Conservation (phyloP, 2,329 filamentous ascomycete species). For the Colletotrichum siamense region DNA sequence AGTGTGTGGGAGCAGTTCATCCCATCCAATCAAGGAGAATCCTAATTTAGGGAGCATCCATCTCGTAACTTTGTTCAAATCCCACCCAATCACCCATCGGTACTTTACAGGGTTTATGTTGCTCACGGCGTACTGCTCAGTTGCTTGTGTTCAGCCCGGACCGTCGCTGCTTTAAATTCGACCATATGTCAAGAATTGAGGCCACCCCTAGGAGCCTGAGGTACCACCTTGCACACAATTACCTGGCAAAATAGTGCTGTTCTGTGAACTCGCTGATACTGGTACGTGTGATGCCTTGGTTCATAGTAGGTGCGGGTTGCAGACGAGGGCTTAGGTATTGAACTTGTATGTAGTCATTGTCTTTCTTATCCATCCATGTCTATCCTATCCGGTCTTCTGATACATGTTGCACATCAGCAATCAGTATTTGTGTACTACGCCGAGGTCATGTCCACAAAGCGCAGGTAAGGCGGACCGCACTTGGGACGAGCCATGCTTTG, state of each 20-base stretch:
- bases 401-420: not conserved
- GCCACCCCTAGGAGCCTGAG: not conserved
- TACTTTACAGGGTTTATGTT: not conserved
- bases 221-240: not conserved
- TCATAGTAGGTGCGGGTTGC: not conserved
- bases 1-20: not conserved
- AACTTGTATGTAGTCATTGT: not conserved
- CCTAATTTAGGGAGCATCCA: not conserved
- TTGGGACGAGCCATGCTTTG: not conserved
- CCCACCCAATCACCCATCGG: not conserved
- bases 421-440: not conserved
- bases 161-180: not conserved
- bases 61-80: not conserved
- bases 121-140: not conserved
- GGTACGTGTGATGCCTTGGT: not conserved
- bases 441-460: not conserved
- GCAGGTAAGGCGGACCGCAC: not conserved
- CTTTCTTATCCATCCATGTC: not conserved
- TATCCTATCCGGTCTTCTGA: not conserved
- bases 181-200: not conserved
- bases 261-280: not conserved
- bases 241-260: not conserved
- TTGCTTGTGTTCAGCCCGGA: not conserved
- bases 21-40: not conserved
- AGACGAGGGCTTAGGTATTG: not conserved